phyloP scores from a whole-genome alignment of 257 asterid species.

The Solanum clarkiae region DNA sequence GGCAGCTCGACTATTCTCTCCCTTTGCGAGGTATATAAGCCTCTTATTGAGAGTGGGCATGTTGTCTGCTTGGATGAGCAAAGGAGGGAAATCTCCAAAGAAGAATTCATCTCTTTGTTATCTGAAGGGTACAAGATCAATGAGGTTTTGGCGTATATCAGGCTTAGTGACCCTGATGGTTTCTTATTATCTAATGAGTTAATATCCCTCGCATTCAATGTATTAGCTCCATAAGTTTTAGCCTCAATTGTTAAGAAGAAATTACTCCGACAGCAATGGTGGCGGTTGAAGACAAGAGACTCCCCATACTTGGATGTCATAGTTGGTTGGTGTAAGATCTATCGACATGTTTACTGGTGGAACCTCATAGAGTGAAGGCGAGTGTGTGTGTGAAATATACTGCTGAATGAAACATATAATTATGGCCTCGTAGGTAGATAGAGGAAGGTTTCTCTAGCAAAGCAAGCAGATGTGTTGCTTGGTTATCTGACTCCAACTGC shows the following conservation, averaged over 20 bases:
- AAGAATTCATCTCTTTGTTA: slow-evolving; percentile 23
- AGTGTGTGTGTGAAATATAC: background rate
- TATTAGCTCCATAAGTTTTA: slow-evolving; percentile 27
- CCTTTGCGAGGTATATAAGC: slow-evolving; percentile 45
- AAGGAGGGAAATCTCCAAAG: slow-evolving; percentile 26
- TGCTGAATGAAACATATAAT: background rate
- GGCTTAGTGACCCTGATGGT: slow-evolving; percentile 87
- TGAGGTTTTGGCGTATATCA: slow-evolving; percentile 35
- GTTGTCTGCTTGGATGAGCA: slow-evolving; percentile 42
- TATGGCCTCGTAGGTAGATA: background rate
- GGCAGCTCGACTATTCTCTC: slow-evolving; percentile 42
- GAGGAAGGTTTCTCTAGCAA: background rate
- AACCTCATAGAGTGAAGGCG: background rate
- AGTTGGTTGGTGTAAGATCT: background rate
- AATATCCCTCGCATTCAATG: slow-evolving; percentile 73
- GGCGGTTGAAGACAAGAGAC: background rate
- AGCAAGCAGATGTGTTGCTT: background rate
- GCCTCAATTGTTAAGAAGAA: background rate
- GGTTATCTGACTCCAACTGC: background rate
- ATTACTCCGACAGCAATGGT: background rate
- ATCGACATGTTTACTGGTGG: background rate
- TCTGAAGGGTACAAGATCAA: slow-evolving; percentile 7
- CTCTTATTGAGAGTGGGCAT: slow-evolving; percentile 58
- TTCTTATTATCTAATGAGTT: slow-evolving; percentile 81
- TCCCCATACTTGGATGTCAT: background rate